Conservation (phyloP, 768 basidiomycete species). For the Chalciporus sphaerocephalus region DNA sequence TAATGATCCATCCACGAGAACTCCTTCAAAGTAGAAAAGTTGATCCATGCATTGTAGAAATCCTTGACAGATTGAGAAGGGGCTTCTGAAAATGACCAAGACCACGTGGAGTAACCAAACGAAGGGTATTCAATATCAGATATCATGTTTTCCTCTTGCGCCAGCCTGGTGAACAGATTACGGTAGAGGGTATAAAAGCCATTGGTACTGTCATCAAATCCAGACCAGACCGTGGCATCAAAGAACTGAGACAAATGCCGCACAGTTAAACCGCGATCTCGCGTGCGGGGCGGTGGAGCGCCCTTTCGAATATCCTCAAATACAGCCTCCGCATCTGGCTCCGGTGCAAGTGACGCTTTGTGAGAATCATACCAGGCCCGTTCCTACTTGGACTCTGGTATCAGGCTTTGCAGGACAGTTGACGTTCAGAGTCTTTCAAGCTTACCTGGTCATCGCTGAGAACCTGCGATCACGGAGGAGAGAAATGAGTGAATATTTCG, state of each 20-base stretch:
- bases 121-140: conserved; percentile 60
- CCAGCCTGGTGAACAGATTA: conserved; percentile 78
- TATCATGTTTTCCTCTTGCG: conserved; percentile 63
- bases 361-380: conserved; percentile 98
- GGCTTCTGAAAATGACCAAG: conserved; percentile 53
- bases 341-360: conserved; percentile 70
- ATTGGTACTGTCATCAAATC: conserved; percentile 58
- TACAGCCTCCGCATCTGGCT: conserved; percentile 78
- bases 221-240: conserved; percentile 62
- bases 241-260: conserved; percentile 84
- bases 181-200: conserved; percentile 88
- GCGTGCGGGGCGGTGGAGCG: conserved; percentile 44
- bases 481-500: neutral
- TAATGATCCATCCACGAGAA: conserved; percentile 87
- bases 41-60: conserved; percentile 86
- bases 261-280: conserved; percentile 74
- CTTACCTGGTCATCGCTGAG: conserved; percentile 92
- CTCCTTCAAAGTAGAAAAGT: conserved; percentile 82
- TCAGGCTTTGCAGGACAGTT: conserved; percentile 8
- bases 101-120: conserved; percentile 77
- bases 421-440: conserved; percentile 4
- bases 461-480: conserved; percentile 45
- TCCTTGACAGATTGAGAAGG: conserved; percentile 51
- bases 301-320: conserved; percentile 84
- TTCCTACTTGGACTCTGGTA: conserved; percentile 59